Base-by-base conservation (phyloP, 2,329 filamentous ascomycete species). In the Hymenoscyphus scutula region DNA sequence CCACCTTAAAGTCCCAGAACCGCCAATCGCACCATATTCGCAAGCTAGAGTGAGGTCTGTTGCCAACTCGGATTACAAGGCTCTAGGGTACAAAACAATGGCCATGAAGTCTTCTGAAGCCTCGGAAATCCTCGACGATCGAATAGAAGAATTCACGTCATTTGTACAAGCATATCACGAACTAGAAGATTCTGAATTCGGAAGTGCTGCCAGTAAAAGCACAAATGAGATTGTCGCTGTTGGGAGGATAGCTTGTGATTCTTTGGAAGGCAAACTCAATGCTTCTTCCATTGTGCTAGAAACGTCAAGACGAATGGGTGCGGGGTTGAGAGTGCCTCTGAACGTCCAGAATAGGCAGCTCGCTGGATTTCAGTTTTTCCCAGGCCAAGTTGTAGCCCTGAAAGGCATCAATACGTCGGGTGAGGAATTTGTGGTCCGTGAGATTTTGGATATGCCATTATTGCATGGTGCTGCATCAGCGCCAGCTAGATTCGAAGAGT, bases 41-140 rank as follows among this genome's bases (percentile, higher is more conserved):
- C 90, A 95, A 74, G 74, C 91, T 17, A 89, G 95, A 58, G 87
- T 98, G 74, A 93, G 90, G 73, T 82, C 97, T 23, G 93, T 89
- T 5, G 90, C 92, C 2, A 90, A 91, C 64, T 94, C 92, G 1
- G 94, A 98, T 74, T 84, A 92, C 72, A 92, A 93, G 74, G 97
- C 97, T 74, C 89, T 97, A 69, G 86, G 82, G 0, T 99, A 98
- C 77, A 95, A 93, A 73, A 91, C 92, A 1, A 88, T 98, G 81
- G 89, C 91, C 1, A 97, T 98, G 92, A 96, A 97, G 72, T 82
- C 95, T 6, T 93, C 91, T 5, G 93, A 97, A 74, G 88, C 92
- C 0, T 96, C 94, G 4, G 93, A 97, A 75, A 91, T 97, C 53
- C 83, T 98, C 7, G 95, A 99, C 76, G 94, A 98, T 76, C 84